These are phyloP conservation scores for Chrysoporthe austroafricana DNA, from an alignment of 2,329 filamentous ascomycete genomes.

Conservation along the genomic window DNA sequence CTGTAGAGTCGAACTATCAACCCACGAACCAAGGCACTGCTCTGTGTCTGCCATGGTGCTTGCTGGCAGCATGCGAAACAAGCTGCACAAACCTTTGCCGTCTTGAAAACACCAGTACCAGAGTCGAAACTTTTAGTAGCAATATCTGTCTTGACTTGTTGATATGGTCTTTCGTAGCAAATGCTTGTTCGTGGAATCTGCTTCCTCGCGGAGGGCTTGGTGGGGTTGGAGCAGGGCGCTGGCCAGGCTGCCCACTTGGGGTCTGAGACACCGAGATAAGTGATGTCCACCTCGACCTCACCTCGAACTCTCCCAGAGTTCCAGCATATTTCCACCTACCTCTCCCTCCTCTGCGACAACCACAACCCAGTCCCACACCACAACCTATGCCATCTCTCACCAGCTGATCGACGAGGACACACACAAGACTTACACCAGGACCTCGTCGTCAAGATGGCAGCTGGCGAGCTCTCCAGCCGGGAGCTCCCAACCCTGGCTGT, in stretches of 20 bases:
- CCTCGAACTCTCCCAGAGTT: background rate
- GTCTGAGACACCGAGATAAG: background rate
- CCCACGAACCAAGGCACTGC: no score
- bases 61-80: background rate
- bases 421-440: background rate
- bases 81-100: background rate
- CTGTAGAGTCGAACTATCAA: background rate
- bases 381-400: background rate
- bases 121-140: background rate
- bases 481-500: conserved; percentile 62
- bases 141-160: background rate
- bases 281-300: background rate
- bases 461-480: conserved; percentile 48
- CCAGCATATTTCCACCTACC: background rate
- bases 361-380: background rate
- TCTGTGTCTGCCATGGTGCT: background rate
- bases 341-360: background rate
- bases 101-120: background rate
- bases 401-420: background rate
- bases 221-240: background rate
- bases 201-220: background rate
- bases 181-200: background rate
- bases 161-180: background rate
- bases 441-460: conserved; percentile 19
- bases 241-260: background rate